Base-by-base conservation (phyloP, 805 yeast species). In the Schwanniomyces yamadae region DNA sequence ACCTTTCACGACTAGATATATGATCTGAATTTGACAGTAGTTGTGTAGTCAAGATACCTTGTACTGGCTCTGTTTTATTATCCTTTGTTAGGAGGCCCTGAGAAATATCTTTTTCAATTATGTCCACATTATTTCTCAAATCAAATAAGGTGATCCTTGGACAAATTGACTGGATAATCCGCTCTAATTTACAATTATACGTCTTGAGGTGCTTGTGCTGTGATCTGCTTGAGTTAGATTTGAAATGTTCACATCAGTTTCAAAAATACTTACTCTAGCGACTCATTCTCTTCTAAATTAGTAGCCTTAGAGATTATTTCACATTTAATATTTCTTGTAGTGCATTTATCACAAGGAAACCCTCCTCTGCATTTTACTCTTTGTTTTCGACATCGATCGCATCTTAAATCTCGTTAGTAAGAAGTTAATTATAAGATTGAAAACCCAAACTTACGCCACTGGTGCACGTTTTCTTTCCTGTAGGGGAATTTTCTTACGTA, bases 151-250 rank as follows among this genome's bases (percentile, higher is more conserved):
- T 19, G 1, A 41, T 27, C 8, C 39, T 34, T 4, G 48, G 39
- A 27, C 34, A 39, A 12, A 34, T 34, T 17, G 19, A 33, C 12
- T 42, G 48, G 2, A 47, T 28, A 6, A 47, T 40, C 23, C 49
- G 29, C 24, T 47, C 49, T 15, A 45, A 31, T 24, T 47, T 44
- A 15, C 41, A 39, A 33, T 28, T 40, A 26, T 46, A 33, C 13
- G 12, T 15, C 23, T n/a, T n/a, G n/a, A n/a, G n/a, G n/a, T n/a
- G n/a, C n/a, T n/a, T n/a, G n/a, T n/a, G n/a, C n/a, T n/a, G n/a
- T n/a, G 19, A 7, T 31, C 12, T 31, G 15, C 34, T 20, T 28
- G 18, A 22, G 7, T 10, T 10, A 14, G 13, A n/a, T n/a, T n/a
- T n/a, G n/a, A n/a, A n/a, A n/a, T n/a, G n/a, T n/a, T n/a, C n/a